phyloP scores from a whole-genome alignment of 2,329 filamentous ascomycete genomes.

The Pseudocercospora eumusae region DNA sequence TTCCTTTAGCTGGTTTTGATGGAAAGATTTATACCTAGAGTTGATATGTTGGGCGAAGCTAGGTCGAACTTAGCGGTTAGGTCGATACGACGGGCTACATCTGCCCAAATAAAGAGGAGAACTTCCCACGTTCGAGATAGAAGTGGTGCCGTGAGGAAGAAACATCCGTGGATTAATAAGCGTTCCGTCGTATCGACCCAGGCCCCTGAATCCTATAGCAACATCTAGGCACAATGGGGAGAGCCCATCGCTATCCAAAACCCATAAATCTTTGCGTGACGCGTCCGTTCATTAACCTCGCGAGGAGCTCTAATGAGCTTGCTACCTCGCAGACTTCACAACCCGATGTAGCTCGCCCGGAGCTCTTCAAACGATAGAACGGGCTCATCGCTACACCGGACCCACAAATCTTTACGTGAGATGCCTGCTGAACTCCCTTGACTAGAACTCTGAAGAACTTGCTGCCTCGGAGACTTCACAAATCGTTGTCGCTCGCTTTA shows the following conservation, averaged over 20 bases:
- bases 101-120: no score
- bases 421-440: background rate
- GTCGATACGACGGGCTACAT: no score
- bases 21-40: no score
- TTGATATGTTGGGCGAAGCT: no score
- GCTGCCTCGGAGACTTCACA: background rate
- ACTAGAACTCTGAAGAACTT: background rate
- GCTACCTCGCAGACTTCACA: background rate
- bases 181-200: no score
- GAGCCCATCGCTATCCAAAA: background rate
- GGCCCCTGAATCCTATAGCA: no score
- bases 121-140: no score
- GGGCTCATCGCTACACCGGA: background rate
- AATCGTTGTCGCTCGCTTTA: background rate
- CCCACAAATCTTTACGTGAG: background rate
- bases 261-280: background rate
- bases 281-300: background rate
- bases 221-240: background rate
- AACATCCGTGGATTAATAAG: no score
- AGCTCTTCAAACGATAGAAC: background rate
- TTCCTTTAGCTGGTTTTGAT: no score
- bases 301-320: background rate
- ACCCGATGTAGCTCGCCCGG: background rate
- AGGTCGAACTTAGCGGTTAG: no score
- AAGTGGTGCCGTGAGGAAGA: no score